Evolutionary conservation across 192 early-diverging fungal genomes (phyloP).

Genomic region (Entomortierella parvispora): DNA sequence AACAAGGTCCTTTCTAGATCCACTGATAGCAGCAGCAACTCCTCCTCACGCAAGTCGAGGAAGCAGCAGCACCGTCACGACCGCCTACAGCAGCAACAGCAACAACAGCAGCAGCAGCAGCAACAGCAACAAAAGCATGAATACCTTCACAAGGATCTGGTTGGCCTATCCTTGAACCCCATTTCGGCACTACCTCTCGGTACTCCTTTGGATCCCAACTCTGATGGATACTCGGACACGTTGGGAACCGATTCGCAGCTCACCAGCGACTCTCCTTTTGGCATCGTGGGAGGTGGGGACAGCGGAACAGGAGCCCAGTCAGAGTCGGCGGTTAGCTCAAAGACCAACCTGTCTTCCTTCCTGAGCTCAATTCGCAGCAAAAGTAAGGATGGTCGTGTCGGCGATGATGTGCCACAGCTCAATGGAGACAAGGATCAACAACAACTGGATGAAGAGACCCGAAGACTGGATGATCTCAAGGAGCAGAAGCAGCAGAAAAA

Average conservation of each 20-base stretch:
- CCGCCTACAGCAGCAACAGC: too few species aligned
- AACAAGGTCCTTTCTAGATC: conserved; percentile 22
- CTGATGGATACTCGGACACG: not conserved
- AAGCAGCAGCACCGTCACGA: not conserved
- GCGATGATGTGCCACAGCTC: not conserved
- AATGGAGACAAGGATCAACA: not conserved
- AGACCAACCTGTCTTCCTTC: conserved; percentile 30
- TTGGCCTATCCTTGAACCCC: not conserved
- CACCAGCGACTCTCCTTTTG: conserved; percentile 4
- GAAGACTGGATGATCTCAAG: conserved; percentile 8
- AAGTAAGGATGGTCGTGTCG: not conserved
- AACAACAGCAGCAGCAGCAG: not conserved
- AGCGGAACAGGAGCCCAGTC: not conserved
- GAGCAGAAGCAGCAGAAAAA: conserved; percentile 41
- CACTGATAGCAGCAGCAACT: conserved; percentile 1
- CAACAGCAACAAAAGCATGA: not conserved
- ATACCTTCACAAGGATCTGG: not conserved
- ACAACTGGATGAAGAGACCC: not conserved
- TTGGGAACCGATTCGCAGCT: conserved; percentile 13
- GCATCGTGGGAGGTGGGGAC: too few species aligned
- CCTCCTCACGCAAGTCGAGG: not conserved
- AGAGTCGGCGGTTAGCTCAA: conserved; percentile 15
- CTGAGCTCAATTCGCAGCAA: conserved; percentile 16
- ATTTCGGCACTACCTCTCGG: conserved; percentile 7
- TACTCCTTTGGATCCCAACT: not conserved